A percentile compares a stretch with the other conserved stretches of the same genome.
phyloP scores from a whole-genome alignment of 371 early-diverging fungal genomes.

The Rhizopus microsporus region DNA sequence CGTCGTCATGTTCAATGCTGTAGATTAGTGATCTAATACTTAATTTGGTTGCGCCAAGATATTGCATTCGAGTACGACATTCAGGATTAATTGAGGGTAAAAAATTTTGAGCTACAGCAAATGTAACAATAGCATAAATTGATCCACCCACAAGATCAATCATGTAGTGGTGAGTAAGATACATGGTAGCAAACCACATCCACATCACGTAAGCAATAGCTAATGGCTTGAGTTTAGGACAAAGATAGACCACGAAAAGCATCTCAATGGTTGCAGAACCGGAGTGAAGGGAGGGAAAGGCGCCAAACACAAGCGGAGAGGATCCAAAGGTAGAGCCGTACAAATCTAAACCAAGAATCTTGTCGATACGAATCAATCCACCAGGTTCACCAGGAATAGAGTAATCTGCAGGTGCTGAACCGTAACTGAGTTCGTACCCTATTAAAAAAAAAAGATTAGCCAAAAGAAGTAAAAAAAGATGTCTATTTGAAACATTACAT shows the following conservation, averaged over 20 bases:
- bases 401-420: conserved; percentile 65
- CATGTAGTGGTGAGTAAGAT: conserved; percentile 76
- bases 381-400: conserved; percentile 73
- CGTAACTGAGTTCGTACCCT: conserved; percentile 68
- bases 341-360: conserved; percentile 63
- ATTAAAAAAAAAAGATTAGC: background rate
- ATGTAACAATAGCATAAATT: conserved; percentile 61
- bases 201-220: conserved; percentile 63
- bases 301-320: conserved; percentile 77
- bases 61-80: conserved; percentile 35
- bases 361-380: conserved; percentile 72
- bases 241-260: conserved; percentile 57
- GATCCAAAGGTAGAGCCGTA: conserved; percentile 68
- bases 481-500: conserved; percentile 51
- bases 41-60: conserved; percentile 27
- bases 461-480: background rate
- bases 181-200: conserved; percentile 83
- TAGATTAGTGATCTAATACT: conserved; percentile 19
- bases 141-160: conserved; percentile 73
- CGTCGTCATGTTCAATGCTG: conserved; percentile 16
- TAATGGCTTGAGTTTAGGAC: conserved; percentile 50
- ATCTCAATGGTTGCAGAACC: conserved; percentile 70
- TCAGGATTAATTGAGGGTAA: conserved; percentile 30
- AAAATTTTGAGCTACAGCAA: conserved; percentile 40
- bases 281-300: conserved; percentile 76